Evolutionary conservation across 2,329 filamentous ascomycete species (phyloP), one percentile per base, ranked within the genome.

Genomic region (Sordariomycetes sp.): DNA sequence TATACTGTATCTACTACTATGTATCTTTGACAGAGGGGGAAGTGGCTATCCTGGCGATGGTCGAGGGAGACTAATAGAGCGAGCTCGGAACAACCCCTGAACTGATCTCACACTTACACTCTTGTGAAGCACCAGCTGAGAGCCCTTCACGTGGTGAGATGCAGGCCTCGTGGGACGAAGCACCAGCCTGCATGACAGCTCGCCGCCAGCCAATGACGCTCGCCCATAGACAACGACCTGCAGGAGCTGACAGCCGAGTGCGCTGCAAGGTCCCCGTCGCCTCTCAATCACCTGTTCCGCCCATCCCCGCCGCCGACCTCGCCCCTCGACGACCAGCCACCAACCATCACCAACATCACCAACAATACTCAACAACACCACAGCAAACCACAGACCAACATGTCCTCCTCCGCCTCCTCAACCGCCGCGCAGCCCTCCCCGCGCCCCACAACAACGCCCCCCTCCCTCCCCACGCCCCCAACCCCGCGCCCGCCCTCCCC

Each of bases 401-500:
- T 43, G n/a, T 60, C 57, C 20, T 57, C 59, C 37, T 59, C 60
- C 16, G 34, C 50, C 3, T 32, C 60, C 14, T 46, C 55, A n/a
- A 52, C 59, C 14, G 28, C 55, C 11, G 48, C 59, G 16, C 43
- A 58, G 11, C 3, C 52, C 46, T 40, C 62, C 18, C 52, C 57
- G 18, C 48, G 34, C 46, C 51, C 58, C 14, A 57, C 62, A 40
- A 54, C 59, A n/a, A 53, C 57, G 28, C 28, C 55, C 28, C 51
- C 59, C 12, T 46, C 57, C 50, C 22, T 24, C 37, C 20, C 34
- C 34, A 28, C 50, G 25, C 24, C 51, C 12, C 24, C 51, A 24
- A 25, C 61, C 60, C 20, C 55, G n/a, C 54, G 18, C 22, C 58
- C 43, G 12, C 75, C 75, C 2, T 71, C 74, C 2, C 65, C 71